Percentiles rank a stretch among this genome's conserved stretches.
Conservation (phyloP, 768 basidiomycete genomes). For the Phlegmacium glaucopus region DNA sequence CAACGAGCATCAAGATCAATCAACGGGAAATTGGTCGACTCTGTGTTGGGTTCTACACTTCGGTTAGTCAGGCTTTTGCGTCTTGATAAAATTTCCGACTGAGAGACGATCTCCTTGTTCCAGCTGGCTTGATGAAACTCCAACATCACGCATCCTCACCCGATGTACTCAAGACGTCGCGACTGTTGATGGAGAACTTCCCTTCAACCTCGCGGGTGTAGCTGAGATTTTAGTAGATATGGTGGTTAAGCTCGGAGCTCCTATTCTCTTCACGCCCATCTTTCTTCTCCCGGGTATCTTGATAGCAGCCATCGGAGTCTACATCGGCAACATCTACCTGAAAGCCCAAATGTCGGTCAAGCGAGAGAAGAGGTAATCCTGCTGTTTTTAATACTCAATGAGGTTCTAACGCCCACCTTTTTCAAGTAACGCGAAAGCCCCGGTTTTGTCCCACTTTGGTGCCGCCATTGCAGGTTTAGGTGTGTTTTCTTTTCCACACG, state of each 20-base stretch:
- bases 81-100: no score
- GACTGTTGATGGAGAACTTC: slow-evolving; percentile 45
- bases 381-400: slow-evolving; percentile 16
- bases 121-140: slow-evolving; percentile 50
- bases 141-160: slow-evolving; percentile 53
- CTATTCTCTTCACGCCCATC: slow-evolving; percentile 41
- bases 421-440: slow-evolving; percentile 24
- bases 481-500: slow-evolving; percentile 18
- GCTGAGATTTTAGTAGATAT: slow-evolving; percentile 29
- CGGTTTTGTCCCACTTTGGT: slow-evolving; percentile 44
- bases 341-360: slow-evolving; percentile 46
- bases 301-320: slow-evolving; percentile 39
- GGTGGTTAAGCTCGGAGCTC: slow-evolving; percentile 39
- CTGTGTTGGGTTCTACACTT: slow-evolving; percentile 58
- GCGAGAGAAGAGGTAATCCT: slow-evolving; percentile 40
- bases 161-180: slow-evolving; percentile 68
- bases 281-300: slow-evolving; percentile 45
- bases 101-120: not conserved
- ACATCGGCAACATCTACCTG: slow-evolving; percentile 42
- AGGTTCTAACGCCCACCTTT: not conserved
- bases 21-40: slow-evolving; percentile 47
- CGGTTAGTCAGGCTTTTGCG: slow-evolving; percentile 33
- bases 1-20: slow-evolving; percentile 53
- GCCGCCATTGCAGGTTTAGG: slow-evolving; percentile 54
- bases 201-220: slow-evolving; percentile 24